Evolutionary conservation across 768 basidiomycete species (phyloP), one percentile per base, ranked within the genome.

Genomic region (Calvatia gigantea): DNA sequence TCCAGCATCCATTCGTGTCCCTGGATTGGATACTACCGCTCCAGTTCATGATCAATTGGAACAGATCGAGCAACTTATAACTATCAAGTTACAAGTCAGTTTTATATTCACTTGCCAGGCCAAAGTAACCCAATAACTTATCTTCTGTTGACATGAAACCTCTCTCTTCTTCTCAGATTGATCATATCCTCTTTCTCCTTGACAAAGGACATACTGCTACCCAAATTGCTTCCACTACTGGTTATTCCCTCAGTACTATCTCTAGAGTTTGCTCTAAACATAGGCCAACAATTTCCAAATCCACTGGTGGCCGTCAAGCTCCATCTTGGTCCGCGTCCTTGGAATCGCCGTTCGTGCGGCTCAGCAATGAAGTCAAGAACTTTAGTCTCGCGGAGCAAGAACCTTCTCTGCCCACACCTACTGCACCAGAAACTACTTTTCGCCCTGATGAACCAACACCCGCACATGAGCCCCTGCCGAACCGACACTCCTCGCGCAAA

Each of bases 31-130:
- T 62, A 81, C 79, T 0, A 75, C 73, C 8, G 87, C 88, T 21
- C 77, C 88, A 19, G 73, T 84, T 23, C 80, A 80, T 57, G 92
- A 87, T 64, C 94, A 97, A 73, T 87, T 94, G 51, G 93, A 96
- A 64, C 91, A 95, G 70, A 92, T 97, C 56, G 95, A 98, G 70
- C 95, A 97, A 67, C 78, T 95, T 64, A 95, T 96, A 58, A 94
- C 95, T 7, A 79, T 94, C 50, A 88, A 94, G 61, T 76, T 98
- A 9, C 94, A 95, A 81, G 92, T 88, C 53, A 60, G 68, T 52
- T 7, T 54, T 32, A 27, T 21, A 23, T 27, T 38, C 25, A 21
- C 15, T 56, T 14, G 51, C 17, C 39, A 6, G 14, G 32, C 9
- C n/a, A n/a, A n/a, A n/a, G n/a, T n/a, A n/a, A 15, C 38, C 15